Evolutionary conservation across 768 basidiomycete genomes (phyloP), one percentile per base, ranked within the genome.

Genomic region (Calocybe gangraenosa): DNA sequence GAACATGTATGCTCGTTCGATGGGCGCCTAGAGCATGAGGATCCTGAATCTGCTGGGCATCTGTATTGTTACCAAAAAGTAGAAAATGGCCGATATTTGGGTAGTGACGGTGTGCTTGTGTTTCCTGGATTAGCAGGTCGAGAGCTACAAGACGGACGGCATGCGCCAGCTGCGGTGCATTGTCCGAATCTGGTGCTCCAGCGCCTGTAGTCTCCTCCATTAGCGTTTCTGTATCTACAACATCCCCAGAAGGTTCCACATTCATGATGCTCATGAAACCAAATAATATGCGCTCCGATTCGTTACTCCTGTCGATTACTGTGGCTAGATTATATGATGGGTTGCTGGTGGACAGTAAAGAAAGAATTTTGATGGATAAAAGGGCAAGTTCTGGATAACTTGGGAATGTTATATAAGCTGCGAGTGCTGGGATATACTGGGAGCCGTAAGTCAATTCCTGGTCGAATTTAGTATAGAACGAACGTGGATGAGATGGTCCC

Each of bases 61-160:
- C 66, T n/a, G 71, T 71, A 1, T 72, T 61, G 2, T 74, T 69
- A 17, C 88, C 87, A 55, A 94, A 89, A 17, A 96, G 74, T 9
- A 97, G 67, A 66, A 90, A 88, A 64, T 96, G 93, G 0, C 87
- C 87, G 15, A 95, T 58, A 55, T 93, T 96, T 5, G 93, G 92
- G 53, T 81, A 89, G 0, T 79, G 64, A 7, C 75, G 65, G 35
- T 69, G 74, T 0, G 66, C 60, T n/a, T 75, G 68, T 0, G 92
- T 92, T 48, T 85, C 87, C 46, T 80, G 79, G 33, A 91, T 78
- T 42, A 98, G 73, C 9, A 98, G 68, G 50, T 94, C 84, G 38
- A 98, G 77, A 3, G 89, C 81, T 0, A 87, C 81, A 1, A 87
- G 66, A 30, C 89, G 68, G 43, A 86, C 88, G 0, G 84, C 81